phyloP scores from a whole-genome alignment of 805 yeast genomes.

The Yarrowia deformans region DNA sequence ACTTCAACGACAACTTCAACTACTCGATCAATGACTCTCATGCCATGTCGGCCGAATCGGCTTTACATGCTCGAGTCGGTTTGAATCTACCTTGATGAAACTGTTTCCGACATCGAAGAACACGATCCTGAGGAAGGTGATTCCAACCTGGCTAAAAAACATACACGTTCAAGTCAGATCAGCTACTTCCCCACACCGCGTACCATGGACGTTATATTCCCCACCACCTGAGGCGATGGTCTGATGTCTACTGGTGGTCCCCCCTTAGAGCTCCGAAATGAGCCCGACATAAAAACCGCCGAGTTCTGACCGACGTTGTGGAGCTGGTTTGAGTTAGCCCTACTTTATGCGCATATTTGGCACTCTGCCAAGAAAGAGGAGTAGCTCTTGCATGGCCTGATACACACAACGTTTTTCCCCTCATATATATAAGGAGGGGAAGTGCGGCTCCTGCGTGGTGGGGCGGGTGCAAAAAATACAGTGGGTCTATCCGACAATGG shows the following conservation, averaged over 20 bases:
- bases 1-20: no score
- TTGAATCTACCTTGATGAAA: no score
- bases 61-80: no score
- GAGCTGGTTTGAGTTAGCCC: constrained; percentile 8
- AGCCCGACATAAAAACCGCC: not conserved
- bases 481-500: no score
- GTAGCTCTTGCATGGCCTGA: constrained; percentile 8
- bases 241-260: not conserved
- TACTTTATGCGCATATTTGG: not conserved
- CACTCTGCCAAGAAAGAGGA: not conserved
- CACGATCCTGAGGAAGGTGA: no score
- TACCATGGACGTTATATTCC: not conserved
- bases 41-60: no score
- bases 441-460: constrained; percentile 37
- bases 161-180: no score
- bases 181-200: no score
- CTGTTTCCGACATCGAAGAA: no score
- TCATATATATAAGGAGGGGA: constrained; percentile 29
- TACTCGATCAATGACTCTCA: no score
- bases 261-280: not conserved
- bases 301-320: constrained; percentile 1
- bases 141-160: no score
- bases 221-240: not conserved
- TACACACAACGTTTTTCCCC: constrained; percentile 13
- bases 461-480: not conserved